Conservation (phyloP, 495 filamentous ascomycete genomes). For the Podospora pseudocomata region DNA sequence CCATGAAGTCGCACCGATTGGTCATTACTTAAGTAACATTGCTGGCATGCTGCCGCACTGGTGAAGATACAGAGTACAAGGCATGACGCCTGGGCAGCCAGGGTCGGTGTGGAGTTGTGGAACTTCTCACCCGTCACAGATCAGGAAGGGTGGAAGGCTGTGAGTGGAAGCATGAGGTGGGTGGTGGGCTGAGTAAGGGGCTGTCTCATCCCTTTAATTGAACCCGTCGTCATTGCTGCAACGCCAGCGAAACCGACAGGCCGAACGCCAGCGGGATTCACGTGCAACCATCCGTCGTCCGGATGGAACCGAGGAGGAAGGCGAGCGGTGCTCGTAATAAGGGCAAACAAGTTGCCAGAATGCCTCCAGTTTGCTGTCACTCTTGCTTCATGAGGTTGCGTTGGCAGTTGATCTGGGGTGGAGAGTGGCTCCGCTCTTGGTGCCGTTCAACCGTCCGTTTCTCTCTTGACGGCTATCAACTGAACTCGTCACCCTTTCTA, state of each 20-base stretch:
- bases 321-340: neutral
- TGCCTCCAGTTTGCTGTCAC: neutral
- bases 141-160: no score
- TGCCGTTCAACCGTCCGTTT: neutral
- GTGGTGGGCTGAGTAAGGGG: neutral
- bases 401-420: neutral
- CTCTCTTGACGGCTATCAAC: neutral
- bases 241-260: neutral
- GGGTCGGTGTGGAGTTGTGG: neutral
- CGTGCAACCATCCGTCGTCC: neutral
- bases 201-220: neutral
- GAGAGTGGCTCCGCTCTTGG: neutral
- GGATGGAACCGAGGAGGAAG: neutral
- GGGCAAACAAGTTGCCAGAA: neutral
- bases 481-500: neutral
- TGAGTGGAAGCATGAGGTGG: neutral
- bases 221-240: no score
- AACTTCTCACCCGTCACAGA: no score
- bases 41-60: neutral
- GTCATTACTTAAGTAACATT: neutral
- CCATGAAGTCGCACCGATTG: neutral
- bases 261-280: neutral
- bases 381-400: neutral
- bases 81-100: neutral
- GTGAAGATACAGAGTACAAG: neutral